A percentile compares a stretch with the other conserved stretches of the same genome.
These are phyloP conservation scores for Xylariales sp. DNA, from an alignment of 2,329 filamentous ascomycete genomes.

Conservation along the genomic window DNA sequence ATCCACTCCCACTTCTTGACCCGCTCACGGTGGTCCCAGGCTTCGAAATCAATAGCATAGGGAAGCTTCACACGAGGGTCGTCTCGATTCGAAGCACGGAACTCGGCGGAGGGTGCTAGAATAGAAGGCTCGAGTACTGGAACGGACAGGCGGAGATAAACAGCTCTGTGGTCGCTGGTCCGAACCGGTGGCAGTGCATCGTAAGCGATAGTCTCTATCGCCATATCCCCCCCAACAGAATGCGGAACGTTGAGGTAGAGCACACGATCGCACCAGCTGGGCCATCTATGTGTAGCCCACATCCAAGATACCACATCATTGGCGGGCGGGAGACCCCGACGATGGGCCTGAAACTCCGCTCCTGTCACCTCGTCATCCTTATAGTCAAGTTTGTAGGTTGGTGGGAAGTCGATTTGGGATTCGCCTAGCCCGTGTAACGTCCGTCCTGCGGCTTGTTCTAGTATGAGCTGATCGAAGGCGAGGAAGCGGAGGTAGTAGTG, in stretches of 20 bases:
- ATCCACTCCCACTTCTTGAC: constrained; percentile 51
- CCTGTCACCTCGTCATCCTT: constrained; percentile 41
- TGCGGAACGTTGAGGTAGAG: constrained; percentile 75
- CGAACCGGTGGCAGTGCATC: constrained; percentile 79
- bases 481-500: constrained; percentile 76
- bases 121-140: constrained; percentile 64
- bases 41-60: constrained; percentile 64
- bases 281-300: constrained; percentile 87
- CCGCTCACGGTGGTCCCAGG: constrained; percentile 61
- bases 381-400: constrained; percentile 86
- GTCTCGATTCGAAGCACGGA: background rate
- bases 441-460: constrained; percentile 74
- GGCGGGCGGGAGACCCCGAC: constrained; percentile 37
- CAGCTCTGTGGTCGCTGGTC: constrained; percentile 90
- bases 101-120: constrained; percentile 51
- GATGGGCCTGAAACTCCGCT: constrained; percentile 38
- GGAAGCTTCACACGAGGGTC: constrained; percentile 55
- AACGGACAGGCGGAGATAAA: constrained; percentile 76
- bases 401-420: constrained; percentile 80
- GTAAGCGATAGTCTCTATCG: constrained; percentile 72
- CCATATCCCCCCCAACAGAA: constrained; percentile 35
- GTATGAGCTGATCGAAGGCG: constrained; percentile 79
- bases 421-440: constrained; percentile 85
- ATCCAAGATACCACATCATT: constrained; percentile 65
- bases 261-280: constrained; percentile 93